Percentiles rank a stretch among this genome's conserved stretches.
Conservation (phyloP, 2,329 filamentous ascomycete species). For the Cadophora gregata region DNA sequence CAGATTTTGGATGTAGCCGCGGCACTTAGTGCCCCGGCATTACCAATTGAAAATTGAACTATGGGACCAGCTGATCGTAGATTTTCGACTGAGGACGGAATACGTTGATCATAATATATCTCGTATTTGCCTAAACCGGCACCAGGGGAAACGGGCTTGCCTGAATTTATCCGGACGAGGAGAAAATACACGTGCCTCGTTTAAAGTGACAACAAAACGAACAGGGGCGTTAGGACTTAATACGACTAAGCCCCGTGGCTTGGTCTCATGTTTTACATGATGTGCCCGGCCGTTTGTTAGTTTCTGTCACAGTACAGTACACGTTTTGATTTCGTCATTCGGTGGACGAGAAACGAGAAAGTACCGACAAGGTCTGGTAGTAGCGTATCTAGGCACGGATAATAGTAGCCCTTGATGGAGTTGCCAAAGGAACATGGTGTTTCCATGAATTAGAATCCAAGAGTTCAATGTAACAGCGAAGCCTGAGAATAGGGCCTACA, state of each 20-base stretch:
- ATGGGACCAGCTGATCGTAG: constrained; percentile 18
- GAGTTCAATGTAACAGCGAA: constrained; percentile 1
- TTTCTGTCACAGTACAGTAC: constrained; percentile 10
- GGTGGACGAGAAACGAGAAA: constrained; percentile 1
- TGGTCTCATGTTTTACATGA: constrained; percentile 2
- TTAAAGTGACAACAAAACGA: neutral
- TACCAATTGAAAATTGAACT: constrained; percentile 2
- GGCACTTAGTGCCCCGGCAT: constrained; percentile 16
- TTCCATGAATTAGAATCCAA: neutral
- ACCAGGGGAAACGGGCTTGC: constrained; percentile 1
- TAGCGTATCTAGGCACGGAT: neutral
- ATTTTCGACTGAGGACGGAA: neutral
- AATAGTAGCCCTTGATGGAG: neutral
- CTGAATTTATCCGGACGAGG: constrained; percentile 19
- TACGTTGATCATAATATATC: constrained; percentile 17
- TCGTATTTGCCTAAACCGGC: constrained; percentile 15
- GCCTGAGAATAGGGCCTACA: neutral
- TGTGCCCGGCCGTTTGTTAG: neutral
- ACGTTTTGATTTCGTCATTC: constrained; percentile 19
- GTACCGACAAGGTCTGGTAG: neutral
- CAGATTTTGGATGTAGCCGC: neutral
- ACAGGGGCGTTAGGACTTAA: neutral
- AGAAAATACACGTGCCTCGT: neutral
- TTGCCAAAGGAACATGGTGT: neutral
- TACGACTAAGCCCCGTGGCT: neutral